Evolutionary conservation across 2,329 filamentous ascomycete species (phyloP).

Genomic region (Sclerotinia spermophila): DNA sequence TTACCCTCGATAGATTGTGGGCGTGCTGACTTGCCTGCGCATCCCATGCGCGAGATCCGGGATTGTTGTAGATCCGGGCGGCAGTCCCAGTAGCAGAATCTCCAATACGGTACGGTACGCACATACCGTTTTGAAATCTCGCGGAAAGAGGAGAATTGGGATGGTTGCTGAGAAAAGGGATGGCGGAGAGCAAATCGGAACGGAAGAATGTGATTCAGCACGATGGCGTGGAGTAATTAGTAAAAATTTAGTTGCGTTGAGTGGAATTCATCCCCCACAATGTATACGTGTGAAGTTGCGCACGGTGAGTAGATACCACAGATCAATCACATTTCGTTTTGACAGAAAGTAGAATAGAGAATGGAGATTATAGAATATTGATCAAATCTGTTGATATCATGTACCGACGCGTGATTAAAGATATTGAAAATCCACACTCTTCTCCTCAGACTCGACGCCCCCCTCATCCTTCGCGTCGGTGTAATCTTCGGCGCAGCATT

Average conservation of each 20-base stretch:
- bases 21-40: conserved; percentile 5
- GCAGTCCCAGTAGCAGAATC: conserved; percentile 2
- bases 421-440: neutral
- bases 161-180: neutral
- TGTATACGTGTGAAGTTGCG: neutral
- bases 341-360: neutral
- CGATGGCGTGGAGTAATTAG: neutral
- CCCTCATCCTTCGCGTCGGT: conserved; percentile 8
- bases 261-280: neutral
- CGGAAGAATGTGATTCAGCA: neutral
- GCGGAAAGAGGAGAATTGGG: neutral
- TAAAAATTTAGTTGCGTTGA: neutral
- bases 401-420: neutral
- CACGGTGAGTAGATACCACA: neutral
- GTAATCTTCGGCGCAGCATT: neutral
- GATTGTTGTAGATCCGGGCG: conserved; percentile 13
- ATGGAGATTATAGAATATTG: neutral
- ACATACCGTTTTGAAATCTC: conserved; percentile 4
- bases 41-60: neutral
- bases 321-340: neutral
- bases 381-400: neutral
- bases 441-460: neutral
- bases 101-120: neutral
- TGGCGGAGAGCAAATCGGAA: neutral
- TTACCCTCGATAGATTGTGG: conserved; percentile 2